Conservation (phyloP, 257 asterid species). For the Cynanchum wilfordii region DNA sequence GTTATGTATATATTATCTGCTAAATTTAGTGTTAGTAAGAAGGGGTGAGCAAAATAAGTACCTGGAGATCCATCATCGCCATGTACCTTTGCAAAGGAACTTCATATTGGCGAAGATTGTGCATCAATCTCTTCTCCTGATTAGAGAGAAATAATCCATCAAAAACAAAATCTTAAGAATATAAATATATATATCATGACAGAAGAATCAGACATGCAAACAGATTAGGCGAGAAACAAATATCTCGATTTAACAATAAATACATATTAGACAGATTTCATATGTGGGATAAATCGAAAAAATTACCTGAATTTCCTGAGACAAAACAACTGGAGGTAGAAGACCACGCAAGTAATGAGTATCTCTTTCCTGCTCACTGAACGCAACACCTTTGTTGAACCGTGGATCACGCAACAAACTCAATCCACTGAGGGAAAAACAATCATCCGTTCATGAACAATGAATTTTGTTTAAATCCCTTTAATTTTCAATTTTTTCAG, state of each 20-base stretch:
- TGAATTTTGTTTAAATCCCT: too few relatives aligned
- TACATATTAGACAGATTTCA: too few relatives aligned
- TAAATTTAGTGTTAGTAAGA: not conserved
- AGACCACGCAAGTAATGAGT: slow-evolving; percentile 87
- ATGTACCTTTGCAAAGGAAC: slow-evolving; percentile 83
- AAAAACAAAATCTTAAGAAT: not conserved
- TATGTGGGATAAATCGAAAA: too few relatives aligned
- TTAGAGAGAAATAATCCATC: slow-evolving; percentile 6
- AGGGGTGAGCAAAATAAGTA: slow-evolving; percentile 29
- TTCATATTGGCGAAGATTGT: slow-evolving; percentile 58
- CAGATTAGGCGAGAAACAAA: too few relatives aligned
- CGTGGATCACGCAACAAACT: slow-evolving; percentile 81
- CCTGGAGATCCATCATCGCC: slow-evolving; percentile 99
- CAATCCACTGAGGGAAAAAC: slow-evolving; percentile 51
- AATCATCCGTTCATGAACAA: not conserved
- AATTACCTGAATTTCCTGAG: slow-evolving; percentile 86
- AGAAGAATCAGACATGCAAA: not conserved
- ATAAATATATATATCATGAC: not conserved
- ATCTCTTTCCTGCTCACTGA: slow-evolving; percentile 76
- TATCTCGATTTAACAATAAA: too few relatives aligned
- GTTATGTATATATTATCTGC: too few relatives aligned
- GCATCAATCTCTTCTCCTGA: slow-evolving; percentile 72
- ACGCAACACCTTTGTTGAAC: slow-evolving; percentile 88
- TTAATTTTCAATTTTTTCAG: too few relatives aligned
- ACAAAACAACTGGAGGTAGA: slow-evolving; percentile 61